Evolutionary conservation across 73 alveolate genomes (phyloP), one percentile per base, ranked within the genome.

Genomic region (Paramecium sonneborni): DNA sequence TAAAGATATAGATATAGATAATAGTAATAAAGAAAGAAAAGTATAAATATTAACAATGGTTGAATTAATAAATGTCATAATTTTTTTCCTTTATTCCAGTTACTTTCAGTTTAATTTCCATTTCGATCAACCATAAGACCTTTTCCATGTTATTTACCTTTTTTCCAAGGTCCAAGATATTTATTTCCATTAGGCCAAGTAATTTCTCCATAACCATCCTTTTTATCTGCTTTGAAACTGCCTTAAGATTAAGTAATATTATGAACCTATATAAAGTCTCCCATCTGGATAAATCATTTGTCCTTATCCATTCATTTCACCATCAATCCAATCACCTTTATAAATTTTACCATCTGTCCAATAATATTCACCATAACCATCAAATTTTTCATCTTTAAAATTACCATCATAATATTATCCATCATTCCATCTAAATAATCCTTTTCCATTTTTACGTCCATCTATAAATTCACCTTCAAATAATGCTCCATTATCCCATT

Each of bases 301-400:
- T 1, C 93, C 93, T 57, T 86, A 86, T 30, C 93, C 93, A 41
- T 10, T 44, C 92, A 86, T 57, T 79, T 67, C 84, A 56, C 70
- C 70, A 18, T 57, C 57, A 28, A 15, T 9, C 91, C 93, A 86
- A 9, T 86, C 28, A 1, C 93, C 93, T 28, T 91, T 68, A 68
- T 95, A 96, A 12, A 93, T 74, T n/a, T 93, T 85, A 20, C 98
- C 98, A 92, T 95, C 97, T 68, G 62, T 35, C 96, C 98, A 92
- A 23, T 92, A 74, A 68, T 32, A 67, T 69, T 86, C 84, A 8
- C 93, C 93, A 76, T 86, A 86, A 24, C 93, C 93, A 68, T 86
- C 93, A 30, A 86, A 28, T 57, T 34, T 34, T 21, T 86, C 84
- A 68, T 86, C 92, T 41, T 86, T 86, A 23, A 86, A 86, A 86